Evolutionary conservation across 257 asterid genomes (phyloP).

Genomic region (Vinca minor): DNA sequence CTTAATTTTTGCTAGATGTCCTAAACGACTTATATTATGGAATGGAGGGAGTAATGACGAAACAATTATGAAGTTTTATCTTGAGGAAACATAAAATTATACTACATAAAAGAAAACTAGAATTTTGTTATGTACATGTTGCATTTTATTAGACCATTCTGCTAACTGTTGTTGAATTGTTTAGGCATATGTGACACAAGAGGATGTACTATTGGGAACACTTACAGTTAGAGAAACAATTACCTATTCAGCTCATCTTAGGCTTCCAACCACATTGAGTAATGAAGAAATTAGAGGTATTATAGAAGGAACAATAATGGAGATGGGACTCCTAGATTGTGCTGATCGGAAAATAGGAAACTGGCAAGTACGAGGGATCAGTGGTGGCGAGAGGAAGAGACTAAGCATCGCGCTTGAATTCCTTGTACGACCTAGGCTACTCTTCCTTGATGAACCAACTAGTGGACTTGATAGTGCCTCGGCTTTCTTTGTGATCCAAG

Average conservation of each 20-base stretch:
- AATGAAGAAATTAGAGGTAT: constrained; percentile 43
- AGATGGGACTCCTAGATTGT: constrained; percentile 85
- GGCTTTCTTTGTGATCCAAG: constrained; percentile 78
- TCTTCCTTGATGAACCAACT: constrained; percentile 93
- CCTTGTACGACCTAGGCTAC: constrained; percentile 63
- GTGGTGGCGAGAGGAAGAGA: constrained; percentile 93
- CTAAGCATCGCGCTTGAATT: constrained; percentile 87
- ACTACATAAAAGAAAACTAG: background rate
- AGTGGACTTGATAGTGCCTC: constrained; percentile 96
- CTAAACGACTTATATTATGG: too few relatives aligned
- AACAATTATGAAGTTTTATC: background rate
- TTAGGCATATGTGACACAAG: constrained; percentile 97
- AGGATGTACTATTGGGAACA: constrained; percentile 78
- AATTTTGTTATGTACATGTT: too few relatives aligned
- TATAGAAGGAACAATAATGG: constrained; percentile 67
- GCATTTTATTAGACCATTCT: too few relatives aligned
- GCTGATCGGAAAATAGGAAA: constrained; percentile 67
- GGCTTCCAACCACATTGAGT: constrained; percentile 63
- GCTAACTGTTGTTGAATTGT: constrained; percentile 11
- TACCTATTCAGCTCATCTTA: constrained; percentile 65
- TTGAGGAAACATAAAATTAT: background rate
- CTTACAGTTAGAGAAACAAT: constrained; percentile 80
- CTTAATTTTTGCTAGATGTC: too few relatives aligned
- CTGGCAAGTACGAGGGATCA: constrained; percentile 86
- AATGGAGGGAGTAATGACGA: too few relatives aligned